A percentile compares a stretch with the other conserved stretches of the same genome.
phyloP scores from a whole-genome alignment of 2,329 filamentous ascomycete species.

The Cordyceps sp. region DNA sequence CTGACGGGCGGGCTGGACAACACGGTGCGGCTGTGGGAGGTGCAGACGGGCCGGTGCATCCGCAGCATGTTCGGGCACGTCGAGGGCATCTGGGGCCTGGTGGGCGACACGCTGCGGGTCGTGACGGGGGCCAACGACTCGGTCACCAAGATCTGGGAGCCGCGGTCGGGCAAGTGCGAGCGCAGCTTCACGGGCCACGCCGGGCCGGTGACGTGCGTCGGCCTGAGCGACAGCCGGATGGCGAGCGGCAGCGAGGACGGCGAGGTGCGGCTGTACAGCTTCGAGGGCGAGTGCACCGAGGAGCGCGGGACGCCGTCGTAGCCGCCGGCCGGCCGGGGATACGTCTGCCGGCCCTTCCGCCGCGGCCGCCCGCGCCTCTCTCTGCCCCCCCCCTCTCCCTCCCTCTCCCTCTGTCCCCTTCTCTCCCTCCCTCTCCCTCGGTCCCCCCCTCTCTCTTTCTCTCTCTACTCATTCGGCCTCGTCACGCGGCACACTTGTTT shows the following conservation, averaged over 20 bases:
- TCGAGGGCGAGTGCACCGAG: constrained; percentile 36
- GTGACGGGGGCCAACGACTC: constrained; percentile 85
- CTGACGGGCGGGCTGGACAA: constrained; percentile 82
- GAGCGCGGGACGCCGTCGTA: constrained; percentile 34
- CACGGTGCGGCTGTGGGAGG: constrained; percentile 87
- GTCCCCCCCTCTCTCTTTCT: background rate
- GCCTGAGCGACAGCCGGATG: constrained; percentile 75
- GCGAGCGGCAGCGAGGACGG: constrained; percentile 88
- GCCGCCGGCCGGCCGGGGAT: constrained; percentile 2
- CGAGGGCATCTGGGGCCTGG: constrained; percentile 88
- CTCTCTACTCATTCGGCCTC: background rate
- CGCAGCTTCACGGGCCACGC: constrained; percentile 81
- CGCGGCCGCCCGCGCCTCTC: background rate
- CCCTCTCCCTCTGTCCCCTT: background rate
- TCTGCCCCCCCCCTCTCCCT: background rate
- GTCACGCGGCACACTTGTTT: too few relatives aligned
- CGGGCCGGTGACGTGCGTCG: constrained; percentile 85
- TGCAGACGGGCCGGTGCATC: constrained; percentile 62
- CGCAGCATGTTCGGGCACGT: constrained; percentile 94
- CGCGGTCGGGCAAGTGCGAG: constrained; percentile 78
- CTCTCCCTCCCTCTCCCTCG: background rate
- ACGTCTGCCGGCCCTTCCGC: background rate
- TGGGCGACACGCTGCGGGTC: constrained; percentile 73
- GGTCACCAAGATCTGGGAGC: constrained; percentile 91
- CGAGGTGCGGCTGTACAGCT: constrained; percentile 73